A percentile compares a stretch with the other conserved stretches of the same genome.
Evolutionary conservation across 2,329 filamentous ascomycete species (phyloP).

Genomic region (Aspergillus neotritici): DNA sequence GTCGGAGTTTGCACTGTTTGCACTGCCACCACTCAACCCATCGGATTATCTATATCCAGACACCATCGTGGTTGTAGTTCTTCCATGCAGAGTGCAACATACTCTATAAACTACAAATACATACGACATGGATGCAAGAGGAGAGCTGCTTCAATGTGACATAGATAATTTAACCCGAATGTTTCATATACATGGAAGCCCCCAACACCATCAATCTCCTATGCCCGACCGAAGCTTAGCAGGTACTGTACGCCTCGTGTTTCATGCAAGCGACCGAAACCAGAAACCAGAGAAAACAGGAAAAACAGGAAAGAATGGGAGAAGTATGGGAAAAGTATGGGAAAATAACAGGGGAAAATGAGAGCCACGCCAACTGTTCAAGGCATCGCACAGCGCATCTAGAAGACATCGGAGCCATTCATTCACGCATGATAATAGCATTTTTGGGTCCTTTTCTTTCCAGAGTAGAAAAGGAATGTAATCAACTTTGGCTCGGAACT

Average conservation of each 20-base stretch:
- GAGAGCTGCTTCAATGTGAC: slow-evolving; percentile 2
- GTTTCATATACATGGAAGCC: slow-evolving; percentile 13
- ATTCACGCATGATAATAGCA: slow-evolving; percentile 7
- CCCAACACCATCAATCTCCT: background rate
- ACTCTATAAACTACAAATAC: background rate
- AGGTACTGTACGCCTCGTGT: slow-evolving; percentile 4
- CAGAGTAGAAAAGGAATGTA: no score
- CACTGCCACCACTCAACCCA: slow-evolving; percentile 6
- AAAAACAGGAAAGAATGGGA: background rate
- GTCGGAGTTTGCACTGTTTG: slow-evolving; percentile 29
- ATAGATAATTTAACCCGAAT: slow-evolving; percentile 5
- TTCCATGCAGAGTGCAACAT: no score
- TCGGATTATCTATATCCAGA: background rate
- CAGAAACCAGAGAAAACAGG: slow-evolving; percentile 1
- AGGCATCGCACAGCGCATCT: slow-evolving; percentile 14
- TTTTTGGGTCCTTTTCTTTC: background rate
- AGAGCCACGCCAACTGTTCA: slow-evolving; percentile 21
- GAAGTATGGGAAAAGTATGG: no score
- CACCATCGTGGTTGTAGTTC: no score
- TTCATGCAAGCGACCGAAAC: slow-evolving; percentile 6
- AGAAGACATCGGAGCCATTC: slow-evolving; percentile 12
- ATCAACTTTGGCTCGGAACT: slow-evolving; percentile 1
- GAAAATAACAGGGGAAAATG: no score
- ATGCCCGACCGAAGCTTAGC: background rate
- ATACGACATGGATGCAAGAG: background rate